These are phyloP conservation scores for Gautieria morchelliformis DNA, from an alignment of 768 basidiomycete species.

Conservation along the genomic window DNA sequence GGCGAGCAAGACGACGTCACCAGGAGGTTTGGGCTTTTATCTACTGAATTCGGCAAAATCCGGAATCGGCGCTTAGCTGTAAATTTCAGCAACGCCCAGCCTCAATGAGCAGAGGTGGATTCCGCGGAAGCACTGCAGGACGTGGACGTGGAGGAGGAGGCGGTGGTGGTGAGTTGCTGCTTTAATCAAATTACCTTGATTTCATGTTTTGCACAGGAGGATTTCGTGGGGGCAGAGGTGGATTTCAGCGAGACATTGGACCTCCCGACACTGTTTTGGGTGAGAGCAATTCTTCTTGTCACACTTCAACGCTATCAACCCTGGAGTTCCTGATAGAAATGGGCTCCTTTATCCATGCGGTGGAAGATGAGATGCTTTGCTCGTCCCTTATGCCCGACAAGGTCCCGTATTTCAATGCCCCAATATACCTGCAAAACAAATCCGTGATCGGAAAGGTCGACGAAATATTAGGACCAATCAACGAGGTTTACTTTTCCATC, in stretches of 20 bases:
- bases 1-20: background rate
- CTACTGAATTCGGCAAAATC: background rate
- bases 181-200: conserved; percentile 1
- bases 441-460: conserved; percentile 94
- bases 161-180: background rate
- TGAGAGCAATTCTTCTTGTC: conserved; percentile 19
- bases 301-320: background rate
- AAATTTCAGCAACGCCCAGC: background rate
- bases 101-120: conserved; percentile 8
- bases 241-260: conserved; percentile 60
- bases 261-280: conserved; percentile 77
- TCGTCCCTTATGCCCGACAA: conserved; percentile 74
- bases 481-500: conserved; percentile 95
- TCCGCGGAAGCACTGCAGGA: conserved; percentile 36
- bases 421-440: conserved; percentile 95
- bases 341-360: conserved; percentile 87
- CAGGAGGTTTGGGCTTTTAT: background rate
- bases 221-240: conserved; percentile 58
- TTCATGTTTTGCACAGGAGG: conserved; percentile 21
- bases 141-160: conserved; percentile 33
- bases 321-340: conserved; percentile 49
- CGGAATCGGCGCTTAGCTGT: background rate
- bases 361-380: conserved; percentile 98
- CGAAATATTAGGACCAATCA: conserved; percentile 98
- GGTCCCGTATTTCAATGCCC: conserved; percentile 98